These are phyloP conservation scores for Detonula confervacea DNA, from an alignment of 352 stramenopile species.

Conservation along the genomic window DNA sequence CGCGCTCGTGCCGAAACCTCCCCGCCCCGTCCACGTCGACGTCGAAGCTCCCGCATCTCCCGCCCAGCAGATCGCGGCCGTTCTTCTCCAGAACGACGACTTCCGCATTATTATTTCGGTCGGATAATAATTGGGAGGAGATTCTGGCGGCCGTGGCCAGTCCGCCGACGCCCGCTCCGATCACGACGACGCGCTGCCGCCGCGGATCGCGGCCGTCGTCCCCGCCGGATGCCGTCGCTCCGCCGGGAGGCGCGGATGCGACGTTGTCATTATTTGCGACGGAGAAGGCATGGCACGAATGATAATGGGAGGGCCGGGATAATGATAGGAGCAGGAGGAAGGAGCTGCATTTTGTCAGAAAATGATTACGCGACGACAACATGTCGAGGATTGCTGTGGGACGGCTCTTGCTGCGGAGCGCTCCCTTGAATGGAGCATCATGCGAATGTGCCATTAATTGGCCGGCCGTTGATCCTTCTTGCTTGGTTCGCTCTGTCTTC, in stretches of 20 bases:
- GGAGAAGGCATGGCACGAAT: not conserved
- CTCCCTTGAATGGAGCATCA: no score
- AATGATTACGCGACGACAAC: no score
- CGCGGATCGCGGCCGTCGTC: no score
- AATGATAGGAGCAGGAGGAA: no score
- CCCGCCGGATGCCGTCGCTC: no score
- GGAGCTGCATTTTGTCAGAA: no score
- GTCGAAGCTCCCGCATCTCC: slow-evolving; percentile 71
- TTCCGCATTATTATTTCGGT: slow-evolving; percentile 34
- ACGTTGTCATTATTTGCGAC: not conserved
- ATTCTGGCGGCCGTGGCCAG: slow-evolving; percentile 68
- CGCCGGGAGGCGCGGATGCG: not conserved
- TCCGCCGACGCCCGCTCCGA: slow-evolving; percentile 74
- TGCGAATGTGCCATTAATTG: no score
- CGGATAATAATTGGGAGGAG: slow-evolving; percentile 18
- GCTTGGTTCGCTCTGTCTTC: no score
- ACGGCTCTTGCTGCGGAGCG: no score
- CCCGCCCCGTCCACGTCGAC: slow-evolving; percentile 42
- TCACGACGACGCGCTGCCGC: slow-evolving; percentile 60
- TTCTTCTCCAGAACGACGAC: slow-evolving; percentile 81
- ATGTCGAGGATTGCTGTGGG: no score
- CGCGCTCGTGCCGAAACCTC: slow-evolving; percentile 75
- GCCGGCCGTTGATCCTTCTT: no score
- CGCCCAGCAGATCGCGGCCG: slow-evolving; percentile 48
- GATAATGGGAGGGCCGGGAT: no score